phyloP scores from a whole-genome alignment of 306 rosid species.

The Corylus heterophylla region DNA sequence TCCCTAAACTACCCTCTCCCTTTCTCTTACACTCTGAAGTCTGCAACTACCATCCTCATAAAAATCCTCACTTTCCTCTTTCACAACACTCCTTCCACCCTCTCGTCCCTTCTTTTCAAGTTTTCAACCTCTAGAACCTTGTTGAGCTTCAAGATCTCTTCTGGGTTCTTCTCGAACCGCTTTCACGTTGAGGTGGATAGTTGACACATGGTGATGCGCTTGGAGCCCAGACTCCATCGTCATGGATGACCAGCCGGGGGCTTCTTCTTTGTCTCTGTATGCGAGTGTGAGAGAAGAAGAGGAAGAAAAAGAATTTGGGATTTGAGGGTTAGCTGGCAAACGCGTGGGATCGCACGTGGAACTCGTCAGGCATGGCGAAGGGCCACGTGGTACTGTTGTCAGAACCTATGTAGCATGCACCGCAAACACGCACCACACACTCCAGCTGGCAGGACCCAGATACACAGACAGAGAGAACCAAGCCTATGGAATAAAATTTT shows the following conservation, averaged over 20 bases:
- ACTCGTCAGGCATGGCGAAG: no score
- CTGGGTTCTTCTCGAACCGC: conserved; percentile 55
- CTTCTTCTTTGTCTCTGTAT: not conserved
- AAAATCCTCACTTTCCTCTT: conserved; percentile 16
- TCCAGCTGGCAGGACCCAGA: no score
- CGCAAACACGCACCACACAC: no score
- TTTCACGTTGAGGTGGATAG: conserved; percentile 65
- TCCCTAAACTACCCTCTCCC: no score
- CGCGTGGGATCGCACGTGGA: no score
- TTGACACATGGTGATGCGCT: conserved; percentile 68
- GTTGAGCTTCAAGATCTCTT: conserved; percentile 44
- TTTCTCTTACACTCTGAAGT: no score
- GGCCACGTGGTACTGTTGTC: no score
- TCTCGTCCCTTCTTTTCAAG: conserved; percentile 28
- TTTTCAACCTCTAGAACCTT: conserved; percentile 15
- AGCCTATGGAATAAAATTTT: no score
- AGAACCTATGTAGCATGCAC: no score
- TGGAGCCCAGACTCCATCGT: conserved; percentile 61
- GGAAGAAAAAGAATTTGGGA: not conserved
- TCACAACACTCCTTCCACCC: conserved; percentile 3
- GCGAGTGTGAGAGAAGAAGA: not conserved
- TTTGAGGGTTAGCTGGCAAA: conserved; percentile 37
- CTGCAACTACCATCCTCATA: conserved; percentile 21
- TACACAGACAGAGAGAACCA: no score
- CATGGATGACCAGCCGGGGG: not conserved